Evolutionary conservation across 192 early-diverging fungal species (phyloP).

Genomic region (Coemansia sp.): DNA sequence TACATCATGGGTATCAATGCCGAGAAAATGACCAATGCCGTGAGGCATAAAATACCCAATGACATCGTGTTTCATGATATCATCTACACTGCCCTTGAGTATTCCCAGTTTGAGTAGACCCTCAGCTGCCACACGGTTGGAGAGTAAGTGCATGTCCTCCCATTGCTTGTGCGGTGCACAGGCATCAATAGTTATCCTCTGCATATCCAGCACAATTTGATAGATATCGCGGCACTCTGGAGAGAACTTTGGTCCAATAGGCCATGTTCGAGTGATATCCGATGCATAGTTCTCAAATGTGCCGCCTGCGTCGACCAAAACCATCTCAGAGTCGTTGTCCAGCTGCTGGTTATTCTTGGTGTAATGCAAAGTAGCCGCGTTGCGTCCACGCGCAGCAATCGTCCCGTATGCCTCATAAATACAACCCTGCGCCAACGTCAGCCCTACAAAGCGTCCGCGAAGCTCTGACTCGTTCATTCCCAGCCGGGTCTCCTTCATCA

Average conservation of each 20-base stretch:
- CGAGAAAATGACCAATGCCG: constrained; percentile 85
- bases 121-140: constrained; percentile 67
- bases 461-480: constrained; percentile 74
- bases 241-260: constrained; percentile 72
- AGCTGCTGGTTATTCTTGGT: constrained; percentile 68
- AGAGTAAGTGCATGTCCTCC: constrained; percentile 78
- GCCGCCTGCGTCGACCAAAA: constrained; percentile 87
- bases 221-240: constrained; percentile 74
- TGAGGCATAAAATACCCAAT: constrained; percentile 88
- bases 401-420: constrained; percentile 80
- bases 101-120: constrained; percentile 63
- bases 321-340: constrained; percentile 52
- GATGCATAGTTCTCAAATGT: constrained; percentile 78
- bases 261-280: constrained; percentile 90
- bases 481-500: constrained; percentile 66
- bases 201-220: constrained; percentile 77
- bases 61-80: constrained; percentile 66
- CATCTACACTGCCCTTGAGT: constrained; percentile 60
- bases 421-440: constrained; percentile 64
- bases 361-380: constrained; percentile 83
- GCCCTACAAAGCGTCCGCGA: constrained; percentile 76
- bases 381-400: constrained; percentile 77
- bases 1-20: constrained; percentile 89
- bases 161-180: constrained; percentile 76
- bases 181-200: constrained; percentile 65